Conservation (phyloP, 495 filamentous ascomycete species). For the Lasiosphaeriaceae sp. region DNA sequence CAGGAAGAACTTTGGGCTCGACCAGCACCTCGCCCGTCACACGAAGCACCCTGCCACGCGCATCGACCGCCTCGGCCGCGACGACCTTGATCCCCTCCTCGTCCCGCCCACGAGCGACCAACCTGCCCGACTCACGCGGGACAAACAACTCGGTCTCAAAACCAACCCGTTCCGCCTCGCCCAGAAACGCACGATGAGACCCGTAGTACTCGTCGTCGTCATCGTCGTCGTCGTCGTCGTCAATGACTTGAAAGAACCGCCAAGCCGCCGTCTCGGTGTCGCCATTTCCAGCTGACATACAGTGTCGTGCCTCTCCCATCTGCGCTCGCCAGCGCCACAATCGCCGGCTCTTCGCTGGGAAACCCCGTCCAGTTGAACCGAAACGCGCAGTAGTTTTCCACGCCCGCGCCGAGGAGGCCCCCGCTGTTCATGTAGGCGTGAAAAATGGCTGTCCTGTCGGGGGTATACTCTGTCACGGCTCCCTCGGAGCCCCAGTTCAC, state of each 20-base stretch:
- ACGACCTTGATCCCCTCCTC: constrained; percentile 18
- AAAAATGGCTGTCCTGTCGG: constrained; percentile 51
- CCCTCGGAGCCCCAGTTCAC: constrained; percentile 60
- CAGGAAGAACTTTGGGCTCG: constrained; percentile 25
- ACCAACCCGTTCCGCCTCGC: constrained; percentile 23
- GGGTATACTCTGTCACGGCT: constrained; percentile 55
- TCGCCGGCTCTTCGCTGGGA: constrained; percentile 31
- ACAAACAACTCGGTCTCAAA: constrained; percentile 33
- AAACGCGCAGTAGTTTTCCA: constrained; percentile 36
- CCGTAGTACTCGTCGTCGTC: no score
- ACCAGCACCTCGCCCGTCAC: constrained; percentile 17
- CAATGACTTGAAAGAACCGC: constrained; percentile 26
- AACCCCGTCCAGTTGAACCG: constrained; percentile 36
- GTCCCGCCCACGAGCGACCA: not conserved
- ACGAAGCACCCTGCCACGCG: constrained; percentile 21
- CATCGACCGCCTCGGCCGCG: constrained; percentile 28
- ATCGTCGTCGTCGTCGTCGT: constrained; percentile 5
- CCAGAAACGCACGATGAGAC: constrained; percentile 20
- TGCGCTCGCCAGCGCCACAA: constrained; percentile 24
- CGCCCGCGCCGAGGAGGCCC: constrained; percentile 18
- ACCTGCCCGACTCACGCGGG: not conserved
- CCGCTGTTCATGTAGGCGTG: constrained; percentile 34
- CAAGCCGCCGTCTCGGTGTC: constrained; percentile 34
- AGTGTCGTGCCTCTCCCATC: constrained; percentile 20
- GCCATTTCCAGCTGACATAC: constrained; percentile 40